Evolutionary conservation across 129 eudicot species (phyloP).

Genomic region (Gnaphalium uliginosum): DNA sequence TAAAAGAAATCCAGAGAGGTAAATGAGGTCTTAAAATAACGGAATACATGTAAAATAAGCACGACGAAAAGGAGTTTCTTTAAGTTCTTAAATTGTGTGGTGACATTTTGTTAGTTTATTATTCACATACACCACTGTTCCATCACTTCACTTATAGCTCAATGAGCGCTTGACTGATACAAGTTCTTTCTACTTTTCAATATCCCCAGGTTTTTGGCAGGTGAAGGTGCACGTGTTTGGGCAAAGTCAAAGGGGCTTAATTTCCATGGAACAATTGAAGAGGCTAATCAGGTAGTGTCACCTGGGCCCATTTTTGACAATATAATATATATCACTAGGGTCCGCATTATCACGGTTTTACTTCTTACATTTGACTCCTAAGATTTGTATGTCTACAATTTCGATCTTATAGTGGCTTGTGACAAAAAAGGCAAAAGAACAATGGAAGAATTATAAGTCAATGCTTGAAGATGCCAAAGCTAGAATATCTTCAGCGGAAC

Average conservation of each 20-base stretch:
- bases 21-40: not conserved
- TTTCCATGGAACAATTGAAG: conserved; percentile 36
- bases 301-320: not conserved
- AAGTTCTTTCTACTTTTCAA: not conserved
- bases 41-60: conserved; percentile 5
- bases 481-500: conserved; percentile 19
- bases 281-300: conserved; percentile 56
- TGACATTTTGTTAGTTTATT: not conserved
- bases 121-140: not conserved
- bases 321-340: not conserved
- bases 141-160: not conserved
- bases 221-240: conserved; percentile 87
- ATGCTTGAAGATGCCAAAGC: conserved; percentile 83
- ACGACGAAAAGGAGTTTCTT: not conserved
- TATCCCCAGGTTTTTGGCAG: conserved; percentile 80
- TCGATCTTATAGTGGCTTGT: conserved; percentile 69
- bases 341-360: not conserved
- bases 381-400: not conserved
- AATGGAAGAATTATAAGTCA: conserved; percentile 73
- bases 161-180: not conserved
- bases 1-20: not conserved
- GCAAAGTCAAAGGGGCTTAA: conserved; percentile 71
- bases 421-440: conserved; percentile 70
- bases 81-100: not conserved
- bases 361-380: not conserved